phyloP scores from a whole-genome alignment of 2,329 filamentous ascomycete genomes.

The Alternaria gansuensis region DNA sequence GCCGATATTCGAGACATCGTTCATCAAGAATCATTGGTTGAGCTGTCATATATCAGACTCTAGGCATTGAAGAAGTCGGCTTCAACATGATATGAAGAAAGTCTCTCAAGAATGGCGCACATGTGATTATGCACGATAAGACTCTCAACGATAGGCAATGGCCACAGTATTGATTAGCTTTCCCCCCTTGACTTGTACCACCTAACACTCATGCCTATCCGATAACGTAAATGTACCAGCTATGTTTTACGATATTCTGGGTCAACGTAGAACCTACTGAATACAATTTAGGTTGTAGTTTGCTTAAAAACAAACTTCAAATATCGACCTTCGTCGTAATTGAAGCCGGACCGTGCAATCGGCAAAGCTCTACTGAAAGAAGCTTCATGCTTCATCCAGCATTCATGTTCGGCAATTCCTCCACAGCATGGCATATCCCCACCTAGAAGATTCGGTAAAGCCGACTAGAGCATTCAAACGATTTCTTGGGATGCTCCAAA shows the following conservation, averaged over 20 bases:
- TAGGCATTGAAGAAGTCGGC: too few relatives aligned
- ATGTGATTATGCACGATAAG: background rate
- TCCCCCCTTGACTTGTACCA: too few relatives aligned
- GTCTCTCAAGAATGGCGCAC: background rate
- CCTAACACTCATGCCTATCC: too few relatives aligned
- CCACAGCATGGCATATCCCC: background rate
- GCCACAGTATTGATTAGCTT: too few relatives aligned
- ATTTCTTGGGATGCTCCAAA: background rate
- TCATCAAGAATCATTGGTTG: too few relatives aligned
- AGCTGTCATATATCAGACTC: background rate
- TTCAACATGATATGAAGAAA: background rate
- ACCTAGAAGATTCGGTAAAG: background rate
- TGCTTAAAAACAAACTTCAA: too few relatives aligned
- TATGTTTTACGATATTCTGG: background rate
- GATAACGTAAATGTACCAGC: background rate
- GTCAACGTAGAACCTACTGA: too few relatives aligned
- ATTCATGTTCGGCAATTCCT: too few relatives aligned
- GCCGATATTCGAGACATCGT: background rate
- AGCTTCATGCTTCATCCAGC: too few relatives aligned
- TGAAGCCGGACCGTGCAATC: background rate
- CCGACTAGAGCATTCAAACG: background rate
- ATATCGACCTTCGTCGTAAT: background rate
- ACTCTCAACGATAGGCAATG: background rate
- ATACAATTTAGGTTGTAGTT: too few relatives aligned
- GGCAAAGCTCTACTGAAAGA: too few relatives aligned